Evolutionary conservation across 2,329 filamentous ascomycete species (phyloP).

Genomic region (Xylaria sp.): DNA sequence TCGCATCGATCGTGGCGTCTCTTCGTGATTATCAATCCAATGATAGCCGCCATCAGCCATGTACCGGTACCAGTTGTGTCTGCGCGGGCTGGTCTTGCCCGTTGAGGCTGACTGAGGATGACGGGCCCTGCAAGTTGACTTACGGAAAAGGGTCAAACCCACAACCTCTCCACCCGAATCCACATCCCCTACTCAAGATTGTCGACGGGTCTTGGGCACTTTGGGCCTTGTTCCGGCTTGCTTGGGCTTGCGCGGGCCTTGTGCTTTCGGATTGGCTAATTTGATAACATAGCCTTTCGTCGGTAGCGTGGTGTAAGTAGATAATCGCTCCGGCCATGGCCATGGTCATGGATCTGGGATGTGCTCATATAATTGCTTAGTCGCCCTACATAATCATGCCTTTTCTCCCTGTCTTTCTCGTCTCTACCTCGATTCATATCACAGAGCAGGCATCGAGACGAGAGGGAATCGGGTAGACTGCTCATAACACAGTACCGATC

Average conservation of each 20-base stretch:
- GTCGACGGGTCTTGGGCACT: conserved; percentile 28
- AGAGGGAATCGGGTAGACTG: conserved; percentile 7
- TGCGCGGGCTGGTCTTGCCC: conserved; percentile 25
- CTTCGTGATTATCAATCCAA: conserved; percentile 32
- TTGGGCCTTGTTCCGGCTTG: conserved; percentile 8
- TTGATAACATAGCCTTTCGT: conserved; percentile 23
- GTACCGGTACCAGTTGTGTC: conserved; percentile 20
- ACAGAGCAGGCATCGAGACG: conserved; percentile 11
- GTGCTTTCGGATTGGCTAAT: conserved; percentile 31
- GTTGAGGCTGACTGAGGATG: conserved; percentile 39
- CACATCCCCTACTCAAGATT: conserved; percentile 38
- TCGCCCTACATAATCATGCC: conserved; percentile 21
- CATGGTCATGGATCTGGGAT: conserved; percentile 28
- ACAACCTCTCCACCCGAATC: conserved; percentile 37
- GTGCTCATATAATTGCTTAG: conserved; percentile 34
- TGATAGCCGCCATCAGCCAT: conserved; percentile 28
- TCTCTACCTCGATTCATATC: conserved; percentile 21
- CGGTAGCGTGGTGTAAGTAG: conserved; percentile 25
- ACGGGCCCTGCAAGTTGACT: conserved; percentile 33
- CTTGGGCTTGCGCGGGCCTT: conserved; percentile 25
- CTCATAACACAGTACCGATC: conserved; percentile 20
- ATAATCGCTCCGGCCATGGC: conserved; percentile 24
- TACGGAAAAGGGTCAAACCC: conserved; percentile 31
- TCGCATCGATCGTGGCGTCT: conserved; percentile 29
- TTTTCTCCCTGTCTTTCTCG: conserved; percentile 20